Evolutionary conservation across 164 flowering plant genomes (phyloP).

Genomic region (Nymphaea colorata): DNA sequence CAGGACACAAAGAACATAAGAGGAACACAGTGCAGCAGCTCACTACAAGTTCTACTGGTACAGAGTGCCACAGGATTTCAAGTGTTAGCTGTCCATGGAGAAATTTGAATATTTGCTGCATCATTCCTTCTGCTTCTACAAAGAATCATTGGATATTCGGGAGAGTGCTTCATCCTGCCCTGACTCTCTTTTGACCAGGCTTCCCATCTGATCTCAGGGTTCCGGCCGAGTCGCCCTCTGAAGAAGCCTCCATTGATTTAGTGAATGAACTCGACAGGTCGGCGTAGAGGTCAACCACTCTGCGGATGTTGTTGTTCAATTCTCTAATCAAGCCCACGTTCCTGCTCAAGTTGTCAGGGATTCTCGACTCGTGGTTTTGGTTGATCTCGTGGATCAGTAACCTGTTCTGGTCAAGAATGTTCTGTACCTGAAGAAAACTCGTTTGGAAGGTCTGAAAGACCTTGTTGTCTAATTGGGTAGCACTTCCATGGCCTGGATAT

Average conservation of each 20-base stretch:
- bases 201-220: constrained; percentile 47
- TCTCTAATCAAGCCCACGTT: constrained; percentile 76
- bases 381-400: constrained; percentile 74
- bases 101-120: background rate
- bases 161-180: constrained; percentile 31
- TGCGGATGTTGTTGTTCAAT: constrained; percentile 71
- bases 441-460: constrained; percentile 59
- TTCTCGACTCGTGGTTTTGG: constrained; percentile 73
- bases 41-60: background rate
- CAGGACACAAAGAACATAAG: background rate
- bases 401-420: constrained; percentile 64
- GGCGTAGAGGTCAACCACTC: constrained; percentile 73
- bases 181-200: constrained; percentile 54
- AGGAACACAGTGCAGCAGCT: background rate
- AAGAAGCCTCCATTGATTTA: constrained; percentile 53
- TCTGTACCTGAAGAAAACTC: constrained; percentile 56
- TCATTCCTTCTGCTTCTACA: background rate
- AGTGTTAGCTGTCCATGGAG: background rate
- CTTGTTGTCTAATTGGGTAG: constrained; percentile 47
- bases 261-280: constrained; percentile 57
- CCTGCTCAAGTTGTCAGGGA: constrained; percentile 55
- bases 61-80: background rate
- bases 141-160: constrained; percentile 1
- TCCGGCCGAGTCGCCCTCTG: constrained; percentile 59
- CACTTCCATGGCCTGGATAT: constrained; percentile 43